Evolutionary conservation across 352 stramenopile genomes (phyloP).

Genomic region (Globisporangium camurandrum): DNA sequence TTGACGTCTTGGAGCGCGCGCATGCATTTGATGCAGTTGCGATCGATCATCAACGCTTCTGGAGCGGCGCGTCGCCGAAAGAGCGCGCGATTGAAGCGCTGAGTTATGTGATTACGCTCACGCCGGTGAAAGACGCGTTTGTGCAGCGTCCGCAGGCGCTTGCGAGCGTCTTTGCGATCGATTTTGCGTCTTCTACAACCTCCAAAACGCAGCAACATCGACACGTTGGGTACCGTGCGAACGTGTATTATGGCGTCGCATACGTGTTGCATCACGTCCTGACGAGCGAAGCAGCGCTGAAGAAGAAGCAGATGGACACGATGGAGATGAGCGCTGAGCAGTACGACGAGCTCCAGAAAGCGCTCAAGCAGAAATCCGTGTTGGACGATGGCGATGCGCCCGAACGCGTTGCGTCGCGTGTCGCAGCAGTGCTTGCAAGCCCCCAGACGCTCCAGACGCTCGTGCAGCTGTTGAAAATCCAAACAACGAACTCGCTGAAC

Average conservation of each 20-base stretch:
- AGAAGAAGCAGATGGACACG: constrained; percentile 93
- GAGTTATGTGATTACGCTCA: constrained; percentile 82
- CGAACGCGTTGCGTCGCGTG: constrained; percentile 58
- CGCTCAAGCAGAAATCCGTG: constrained; percentile 91
- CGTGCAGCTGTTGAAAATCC: constrained; percentile 72
- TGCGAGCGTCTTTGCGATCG: constrained; percentile 60
- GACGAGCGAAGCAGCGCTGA: constrained; percentile 90
- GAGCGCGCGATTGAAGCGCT: constrained; percentile 77
- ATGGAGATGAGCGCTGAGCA: constrained; percentile 96
- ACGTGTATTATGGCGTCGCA: constrained; percentile 90
- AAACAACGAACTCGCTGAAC: constrained; percentile 65
- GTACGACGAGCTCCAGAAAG: constrained; percentile 95
- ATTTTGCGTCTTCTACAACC: constrained; percentile 34
- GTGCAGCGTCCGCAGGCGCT: constrained; percentile 46
- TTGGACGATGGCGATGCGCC: constrained; percentile 87
- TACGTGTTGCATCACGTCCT: constrained; percentile 92
- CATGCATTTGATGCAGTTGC: constrained; percentile 42
- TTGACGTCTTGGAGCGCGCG: constrained; percentile 60
- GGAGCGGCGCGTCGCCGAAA: constrained; percentile 65
- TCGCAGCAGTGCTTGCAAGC: constrained; percentile 40
- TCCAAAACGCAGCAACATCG: constrained; percentile 19
- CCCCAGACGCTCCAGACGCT: constrained; percentile 65
- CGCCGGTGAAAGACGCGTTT: constrained; percentile 71
- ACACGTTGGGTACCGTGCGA: constrained; percentile 61
- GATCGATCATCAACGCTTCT: constrained; percentile 36